Conservation (phyloP, 768 basidiomycete species). For the Candolleomyces efflorescens region DNA sequence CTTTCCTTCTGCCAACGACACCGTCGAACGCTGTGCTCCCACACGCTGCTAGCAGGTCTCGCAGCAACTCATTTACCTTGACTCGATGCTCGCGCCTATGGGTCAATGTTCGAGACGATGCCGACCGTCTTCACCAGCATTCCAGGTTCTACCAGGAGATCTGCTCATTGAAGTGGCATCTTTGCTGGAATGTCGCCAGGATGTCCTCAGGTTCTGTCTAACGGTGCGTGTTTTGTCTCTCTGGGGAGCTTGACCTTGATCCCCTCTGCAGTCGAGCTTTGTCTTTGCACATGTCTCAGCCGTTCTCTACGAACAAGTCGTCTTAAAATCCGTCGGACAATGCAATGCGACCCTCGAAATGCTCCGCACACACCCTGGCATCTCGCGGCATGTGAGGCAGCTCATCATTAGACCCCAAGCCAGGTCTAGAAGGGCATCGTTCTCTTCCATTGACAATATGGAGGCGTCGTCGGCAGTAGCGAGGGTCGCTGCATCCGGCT, state of each 20-base stretch:
- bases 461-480: conserved; percentile 50
- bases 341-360: conserved; percentile 61
- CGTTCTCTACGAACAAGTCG: conserved; percentile 56
- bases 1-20: too few relatives aligned
- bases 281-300: conserved; percentile 51
- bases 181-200: conserved; percentile 46
- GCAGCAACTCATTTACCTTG: background rate
- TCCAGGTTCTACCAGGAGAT: conserved; percentile 44
- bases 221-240: conserved; percentile 41
- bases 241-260: background rate
- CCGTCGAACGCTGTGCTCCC: too few relatives aligned
- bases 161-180: conserved; percentile 63
- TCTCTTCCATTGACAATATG: conserved; percentile 27
- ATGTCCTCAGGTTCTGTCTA: conserved; percentile 56
- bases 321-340: conserved; percentile 52
- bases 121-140: conserved; percentile 4
- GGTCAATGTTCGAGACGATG: background rate
- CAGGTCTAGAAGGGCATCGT: conserved; percentile 12
- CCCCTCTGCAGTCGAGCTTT: conserved; percentile 42
- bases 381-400: conserved; percentile 65
- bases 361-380: conserved; percentile 48
- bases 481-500: conserved; percentile 39
- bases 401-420: conserved; percentile 38
- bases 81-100: background rate
- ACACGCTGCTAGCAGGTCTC: background rate